A percentile compares a stretch with the other conserved stretches of the same genome.
Conservation (phyloP, 768 basidiomycete species). For the Mycena alexandri region DNA sequence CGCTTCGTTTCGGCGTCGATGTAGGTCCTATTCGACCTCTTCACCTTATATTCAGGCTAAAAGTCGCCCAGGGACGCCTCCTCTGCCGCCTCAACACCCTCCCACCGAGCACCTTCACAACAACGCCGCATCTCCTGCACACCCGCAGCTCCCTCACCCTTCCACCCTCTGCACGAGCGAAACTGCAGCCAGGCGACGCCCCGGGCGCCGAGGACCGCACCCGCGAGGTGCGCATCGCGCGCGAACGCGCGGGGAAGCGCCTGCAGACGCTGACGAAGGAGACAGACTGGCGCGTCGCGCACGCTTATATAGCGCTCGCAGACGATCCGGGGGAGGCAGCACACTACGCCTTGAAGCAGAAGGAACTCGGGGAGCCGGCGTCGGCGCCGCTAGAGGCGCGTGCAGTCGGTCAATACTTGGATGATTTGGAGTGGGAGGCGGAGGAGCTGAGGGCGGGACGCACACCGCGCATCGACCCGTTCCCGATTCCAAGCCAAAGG, state of each 20-base stretch:
- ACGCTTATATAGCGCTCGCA: constrained; percentile 78
- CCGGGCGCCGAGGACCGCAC: constrained; percentile 48
- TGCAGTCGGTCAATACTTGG: constrained; percentile 71
- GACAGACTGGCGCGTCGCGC: constrained; percentile 73
- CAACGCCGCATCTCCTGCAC: constrained; percentile 81
- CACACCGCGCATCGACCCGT: constrained; percentile 37
- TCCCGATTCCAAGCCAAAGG: neutral
- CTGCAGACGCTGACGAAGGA: constrained; percentile 78
- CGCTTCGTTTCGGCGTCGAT: constrained; percentile 70
- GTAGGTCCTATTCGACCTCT: constrained; percentile 54
- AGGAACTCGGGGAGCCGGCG: constrained; percentile 49
- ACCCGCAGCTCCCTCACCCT: constrained; percentile 71
- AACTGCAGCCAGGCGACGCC: constrained; percentile 38
- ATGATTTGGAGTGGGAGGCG: constrained; percentile 79
- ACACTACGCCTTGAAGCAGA: constrained; percentile 39
- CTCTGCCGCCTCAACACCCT: constrained; percentile 78
- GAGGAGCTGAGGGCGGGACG: constrained; percentile 47
- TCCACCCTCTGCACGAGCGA: constrained; percentile 57
- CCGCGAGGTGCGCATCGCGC: constrained; percentile 57
- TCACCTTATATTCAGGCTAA: constrained; percentile 1
- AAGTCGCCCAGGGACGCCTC: constrained; percentile 59
- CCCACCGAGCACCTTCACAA: constrained; percentile 72
- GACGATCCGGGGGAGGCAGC: constrained; percentile 54
- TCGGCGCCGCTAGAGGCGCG: constrained; percentile 54
- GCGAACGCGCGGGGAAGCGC: constrained; percentile 70